These are phyloP conservation scores for Pulveroboletus sp. DNA, from an alignment of 768 basidiomycete species.

Conservation along the genomic window DNA sequence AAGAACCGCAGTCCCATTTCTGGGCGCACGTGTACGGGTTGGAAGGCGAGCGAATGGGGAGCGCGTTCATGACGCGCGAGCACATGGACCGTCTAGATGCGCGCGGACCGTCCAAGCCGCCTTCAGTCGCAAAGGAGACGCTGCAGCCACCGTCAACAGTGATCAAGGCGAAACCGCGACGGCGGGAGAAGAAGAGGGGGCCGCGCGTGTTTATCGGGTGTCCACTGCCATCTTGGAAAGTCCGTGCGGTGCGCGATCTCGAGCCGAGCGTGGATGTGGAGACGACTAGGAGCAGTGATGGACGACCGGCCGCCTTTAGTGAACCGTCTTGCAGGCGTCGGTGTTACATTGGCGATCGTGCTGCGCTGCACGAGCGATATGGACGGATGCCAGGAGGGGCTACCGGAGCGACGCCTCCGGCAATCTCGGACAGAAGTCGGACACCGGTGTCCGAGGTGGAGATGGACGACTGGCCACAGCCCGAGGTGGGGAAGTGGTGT, in stretches of 20 bases:
- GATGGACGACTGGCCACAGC: constrained; percentile 27
- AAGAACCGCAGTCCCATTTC: constrained; percentile 13
- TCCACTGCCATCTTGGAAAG: constrained; percentile 21
- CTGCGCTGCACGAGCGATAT: constrained; percentile 18
- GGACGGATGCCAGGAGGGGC: constrained; percentile 8
- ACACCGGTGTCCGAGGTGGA: constrained; percentile 11
- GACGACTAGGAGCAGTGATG: not conserved
- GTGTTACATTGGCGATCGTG: constrained; percentile 18
- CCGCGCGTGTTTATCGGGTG: constrained; percentile 25
- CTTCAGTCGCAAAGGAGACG: not conserved
- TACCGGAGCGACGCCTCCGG: not conserved
- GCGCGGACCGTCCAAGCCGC: not conserved
- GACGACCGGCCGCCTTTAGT: too few species aligned
- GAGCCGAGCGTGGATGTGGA: constrained; percentile 12
- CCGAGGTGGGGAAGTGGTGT: constrained; percentile 30
- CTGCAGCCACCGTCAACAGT: too few species aligned
- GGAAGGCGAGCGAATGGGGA: constrained; percentile 25
- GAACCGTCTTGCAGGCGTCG: not conserved
- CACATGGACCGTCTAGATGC: constrained; percentile 1
- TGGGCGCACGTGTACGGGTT: constrained; percentile 34
- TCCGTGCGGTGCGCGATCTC: constrained; percentile 20
- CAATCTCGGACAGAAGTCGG: constrained; percentile 5
- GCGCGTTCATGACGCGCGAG: constrained; percentile 21
- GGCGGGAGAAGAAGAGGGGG: not conserved
- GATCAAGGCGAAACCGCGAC: not conserved